Evolutionary conservation across 1,139 yeast genomes (phyloP).

Genomic region (Hyphopichia wangnamkhiaoensis): DNA sequence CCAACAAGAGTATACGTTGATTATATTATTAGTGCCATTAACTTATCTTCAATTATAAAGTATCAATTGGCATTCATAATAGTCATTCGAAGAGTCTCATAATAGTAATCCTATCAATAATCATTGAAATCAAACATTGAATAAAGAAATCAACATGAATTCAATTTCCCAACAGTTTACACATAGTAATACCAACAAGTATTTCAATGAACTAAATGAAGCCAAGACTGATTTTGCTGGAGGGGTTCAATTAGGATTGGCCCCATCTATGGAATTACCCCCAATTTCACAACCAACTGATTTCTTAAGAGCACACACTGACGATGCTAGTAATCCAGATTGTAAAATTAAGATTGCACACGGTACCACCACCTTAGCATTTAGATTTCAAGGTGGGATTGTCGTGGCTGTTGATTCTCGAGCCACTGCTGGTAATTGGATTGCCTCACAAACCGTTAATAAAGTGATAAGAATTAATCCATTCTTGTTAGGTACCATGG

Average conservation of each 20-base stretch:
- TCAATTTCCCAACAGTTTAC: constrained; percentile 42
- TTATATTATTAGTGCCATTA: neutral
- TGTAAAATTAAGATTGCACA: constrained; percentile 96
- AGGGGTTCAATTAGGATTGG: constrained; percentile 37
- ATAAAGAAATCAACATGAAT: constrained; percentile 29
- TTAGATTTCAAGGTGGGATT: constrained; percentile 94
- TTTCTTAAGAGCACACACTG: constrained; percentile 95
- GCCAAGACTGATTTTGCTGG: constrained; percentile 24
- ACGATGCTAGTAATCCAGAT: constrained; percentile 88
- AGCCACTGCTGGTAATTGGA: constrained; percentile 98
- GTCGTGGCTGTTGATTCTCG: constrained; percentile 96
- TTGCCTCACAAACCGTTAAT: constrained; percentile 96
- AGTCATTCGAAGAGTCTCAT: no score
- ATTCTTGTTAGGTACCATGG: constrained; percentile 94
- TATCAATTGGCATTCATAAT: no score
- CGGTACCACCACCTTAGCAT: constrained; percentile 97
- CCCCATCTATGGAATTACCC: constrained; percentile 74
- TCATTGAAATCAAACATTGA: neutral
- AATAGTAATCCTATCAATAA: neutral
- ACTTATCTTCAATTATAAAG: neutral
- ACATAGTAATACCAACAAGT: constrained; percentile 29
- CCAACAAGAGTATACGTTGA: neutral
- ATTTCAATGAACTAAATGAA: constrained; percentile 30
- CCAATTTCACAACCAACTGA: constrained; percentile 93
- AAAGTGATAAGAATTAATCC: constrained; percentile 97